Percentiles rank a stretch among this genome's conserved stretches.
Conservation (phyloP, 2,329 filamentous ascomycete species). For the Cercospora sp. region DNA sequence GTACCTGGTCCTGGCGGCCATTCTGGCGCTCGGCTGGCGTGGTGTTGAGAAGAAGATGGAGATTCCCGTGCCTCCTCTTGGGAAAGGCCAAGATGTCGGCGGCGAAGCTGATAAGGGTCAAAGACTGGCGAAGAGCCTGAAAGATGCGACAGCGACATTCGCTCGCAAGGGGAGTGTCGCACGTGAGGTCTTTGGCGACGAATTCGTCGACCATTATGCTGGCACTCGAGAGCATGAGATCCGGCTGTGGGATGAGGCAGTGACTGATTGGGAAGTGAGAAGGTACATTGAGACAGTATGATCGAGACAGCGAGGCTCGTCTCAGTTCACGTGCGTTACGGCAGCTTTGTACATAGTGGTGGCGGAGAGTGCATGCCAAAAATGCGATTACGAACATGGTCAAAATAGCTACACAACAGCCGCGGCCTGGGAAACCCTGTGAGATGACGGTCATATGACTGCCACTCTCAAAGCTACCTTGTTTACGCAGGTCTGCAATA, state of each 20-base stretch:
- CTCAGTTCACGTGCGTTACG: neutral
- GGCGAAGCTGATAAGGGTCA: slow-evolving; percentile 68
- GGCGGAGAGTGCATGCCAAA: neutral
- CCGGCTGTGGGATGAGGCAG: slow-evolving; percentile 87
- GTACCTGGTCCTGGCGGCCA: slow-evolving; percentile 80
- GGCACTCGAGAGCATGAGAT: slow-evolving; percentile 92
- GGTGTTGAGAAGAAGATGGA: slow-evolving; percentile 90
- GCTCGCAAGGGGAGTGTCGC: slow-evolving; percentile 77
- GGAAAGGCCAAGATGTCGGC: slow-evolving; percentile 80
- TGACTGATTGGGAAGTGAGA: slow-evolving; percentile 73
- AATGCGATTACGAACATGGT: neutral
- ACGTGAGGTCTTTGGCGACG: slow-evolving; percentile 89
- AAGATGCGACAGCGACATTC: slow-evolving; percentile 80
- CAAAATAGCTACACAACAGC: neutral
- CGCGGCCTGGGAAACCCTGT: neutral
- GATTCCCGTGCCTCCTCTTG: slow-evolving; percentile 77
- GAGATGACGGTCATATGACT: neutral
- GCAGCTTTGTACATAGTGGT: slow-evolving; percentile 6
- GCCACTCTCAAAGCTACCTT: neutral
- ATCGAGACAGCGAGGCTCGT: neutral
- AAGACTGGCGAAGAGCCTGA: slow-evolving; percentile 78
- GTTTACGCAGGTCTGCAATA: neutral
- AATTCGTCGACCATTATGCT: slow-evolving; percentile 93
- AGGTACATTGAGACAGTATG: slow-evolving; percentile 43
- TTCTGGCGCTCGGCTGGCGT: slow-evolving; percentile 84